Conservation (phyloP, 1,139 yeast genomes). For the Pichia sp. region DNA sequence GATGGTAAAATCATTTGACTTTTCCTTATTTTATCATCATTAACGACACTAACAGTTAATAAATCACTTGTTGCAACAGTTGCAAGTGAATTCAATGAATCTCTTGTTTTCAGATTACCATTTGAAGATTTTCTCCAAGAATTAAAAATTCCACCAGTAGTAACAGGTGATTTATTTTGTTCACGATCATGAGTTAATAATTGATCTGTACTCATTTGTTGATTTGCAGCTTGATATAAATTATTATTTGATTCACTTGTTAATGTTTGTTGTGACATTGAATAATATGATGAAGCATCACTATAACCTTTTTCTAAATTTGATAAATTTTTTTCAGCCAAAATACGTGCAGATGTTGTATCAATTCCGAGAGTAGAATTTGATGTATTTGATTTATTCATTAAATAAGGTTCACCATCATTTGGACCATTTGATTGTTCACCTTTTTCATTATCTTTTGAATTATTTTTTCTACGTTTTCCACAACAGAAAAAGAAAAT, state of each 20-base stretch:
- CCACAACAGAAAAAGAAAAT: slow-evolving; percentile 51
- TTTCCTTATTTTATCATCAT: slow-evolving; percentile 35
- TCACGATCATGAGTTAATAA: slow-evolving; percentile 6
- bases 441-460: slow-evolving; percentile 12
- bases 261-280: slow-evolving; percentile 19
- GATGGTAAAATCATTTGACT: slow-evolving; percentile 26
- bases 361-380: slow-evolving; percentile 26
- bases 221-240: slow-evolving; percentile 13
- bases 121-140: slow-evolving; percentile 60
- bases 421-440: slow-evolving; percentile 26
- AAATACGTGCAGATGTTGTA: slow-evolving; percentile 27
- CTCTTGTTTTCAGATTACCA: slow-evolving; percentile 43
- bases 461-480: slow-evolving; percentile 36
- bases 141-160: slow-evolving; percentile 28
- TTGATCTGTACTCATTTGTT: slow-evolving; percentile 13
- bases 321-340: slow-evolving; percentile 45
- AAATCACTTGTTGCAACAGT: slow-evolving; percentile 85
- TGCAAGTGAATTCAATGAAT: slow-evolving; percentile 66
- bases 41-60: slow-evolving; percentile 73
- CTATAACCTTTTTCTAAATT: slow-evolving; percentile 31
- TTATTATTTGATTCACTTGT: slow-evolving; percentile 19
- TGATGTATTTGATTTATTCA: slow-evolving; percentile 29
- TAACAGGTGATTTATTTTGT: neutral
- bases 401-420: slow-evolving; percentile 28
- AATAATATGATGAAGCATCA: slow-evolving; percentile 28